A percentile compares a stretch with the other conserved stretches of the same genome.
Evolutionary conservation across 164 flowering plant genomes (phyloP).

Genomic region (Amborella trichopoda): DNA sequence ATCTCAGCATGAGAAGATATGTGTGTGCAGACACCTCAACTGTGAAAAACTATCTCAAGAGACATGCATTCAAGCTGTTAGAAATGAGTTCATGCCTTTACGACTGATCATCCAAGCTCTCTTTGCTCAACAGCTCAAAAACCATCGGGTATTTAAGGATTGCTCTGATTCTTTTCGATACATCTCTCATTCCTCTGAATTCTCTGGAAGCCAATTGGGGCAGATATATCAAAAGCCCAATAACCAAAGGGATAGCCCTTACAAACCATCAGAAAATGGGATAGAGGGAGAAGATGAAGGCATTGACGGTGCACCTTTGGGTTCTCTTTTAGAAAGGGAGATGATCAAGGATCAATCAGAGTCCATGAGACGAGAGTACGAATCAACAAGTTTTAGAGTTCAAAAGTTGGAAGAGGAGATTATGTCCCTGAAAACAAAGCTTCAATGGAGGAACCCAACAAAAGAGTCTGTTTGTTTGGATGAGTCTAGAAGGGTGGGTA

Average conservation of each 20-base stretch:
- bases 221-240: conserved; percentile 35
- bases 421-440: conserved; percentile 48
- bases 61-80: conserved; percentile 76
- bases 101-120: conserved; percentile 86
- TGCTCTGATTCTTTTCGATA: conserved; percentile 77
- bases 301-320: conserved; percentile 24
- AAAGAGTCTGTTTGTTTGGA: conserved; percentile 23
- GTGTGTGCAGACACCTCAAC: conserved; percentile 68
- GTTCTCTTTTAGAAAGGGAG: conserved; percentile 41
- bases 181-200: conserved; percentile 29
- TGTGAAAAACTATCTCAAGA: conserved; percentile 84
- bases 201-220: conserved; percentile 56
- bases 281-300: conserved; percentile 13
- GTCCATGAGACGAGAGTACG: conserved; percentile 42
- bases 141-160: conserved; percentile 77
- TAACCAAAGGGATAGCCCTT: conserved; percentile 43
- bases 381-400: conserved; percentile 87
- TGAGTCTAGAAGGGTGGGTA: conserved; percentile 33
- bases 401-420: conserved; percentile 82
- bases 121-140: conserved; percentile 70
- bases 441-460: conserved; percentile 27
- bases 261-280: conserved; percentile 7
- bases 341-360: conserved; percentile 18
- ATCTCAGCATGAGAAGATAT: conserved; percentile 61
- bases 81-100: conserved; percentile 86